Percentiles rank a stretch among this genome's conserved stretches.
These are phyloP conservation scores for Ophiostoma fasciatum DNA, from an alignment of 2,329 filamentous ascomycete genomes.

Conservation along the genomic window DNA sequence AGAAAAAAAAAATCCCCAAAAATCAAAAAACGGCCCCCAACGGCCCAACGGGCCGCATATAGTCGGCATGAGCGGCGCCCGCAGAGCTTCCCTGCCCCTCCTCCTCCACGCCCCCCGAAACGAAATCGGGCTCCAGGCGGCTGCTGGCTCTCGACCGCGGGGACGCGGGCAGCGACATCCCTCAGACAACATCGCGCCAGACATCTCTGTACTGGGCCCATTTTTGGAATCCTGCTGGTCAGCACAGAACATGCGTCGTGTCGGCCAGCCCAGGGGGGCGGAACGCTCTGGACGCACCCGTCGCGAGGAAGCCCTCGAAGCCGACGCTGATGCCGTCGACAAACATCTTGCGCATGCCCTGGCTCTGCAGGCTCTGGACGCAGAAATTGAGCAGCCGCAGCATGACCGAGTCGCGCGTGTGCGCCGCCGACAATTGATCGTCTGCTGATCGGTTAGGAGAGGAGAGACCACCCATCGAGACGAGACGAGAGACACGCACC, in stretches of 20 bases:
- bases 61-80: too few relatives aligned
- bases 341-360: constrained; percentile 39
- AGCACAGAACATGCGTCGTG: not conserved
- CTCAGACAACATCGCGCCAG: constrained; percentile 29
- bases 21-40: too few relatives aligned
- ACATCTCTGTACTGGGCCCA: constrained; percentile 44
- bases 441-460: constrained; percentile 18
- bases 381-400: constrained; percentile 39
- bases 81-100: too few relatives aligned
- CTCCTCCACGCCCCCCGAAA: too few relatives aligned
- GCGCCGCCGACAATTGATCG: constrained; percentile 26
- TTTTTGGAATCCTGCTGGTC: constrained; percentile 35
- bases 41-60: too few relatives aligned
- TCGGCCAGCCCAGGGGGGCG: too few relatives aligned
- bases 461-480: not conserved
- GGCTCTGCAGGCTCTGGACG: constrained; percentile 28
- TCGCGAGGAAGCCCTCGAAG: constrained; percentile 32
- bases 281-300: too few relatives aligned
- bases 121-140: too few relatives aligned
- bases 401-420: constrained; percentile 33
- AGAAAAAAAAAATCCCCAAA: too few relatives aligned
- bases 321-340: constrained; percentile 39
- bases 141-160: too few relatives aligned
- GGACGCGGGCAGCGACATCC: too few relatives aligned
- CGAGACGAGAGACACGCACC: constrained; percentile 25